Percentiles rank a stretch among this genome's conserved stretches.
phyloP scores from a whole-genome alignment of 2,329 filamentous ascomycete species.

The Alternaria tenuissima region DNA sequence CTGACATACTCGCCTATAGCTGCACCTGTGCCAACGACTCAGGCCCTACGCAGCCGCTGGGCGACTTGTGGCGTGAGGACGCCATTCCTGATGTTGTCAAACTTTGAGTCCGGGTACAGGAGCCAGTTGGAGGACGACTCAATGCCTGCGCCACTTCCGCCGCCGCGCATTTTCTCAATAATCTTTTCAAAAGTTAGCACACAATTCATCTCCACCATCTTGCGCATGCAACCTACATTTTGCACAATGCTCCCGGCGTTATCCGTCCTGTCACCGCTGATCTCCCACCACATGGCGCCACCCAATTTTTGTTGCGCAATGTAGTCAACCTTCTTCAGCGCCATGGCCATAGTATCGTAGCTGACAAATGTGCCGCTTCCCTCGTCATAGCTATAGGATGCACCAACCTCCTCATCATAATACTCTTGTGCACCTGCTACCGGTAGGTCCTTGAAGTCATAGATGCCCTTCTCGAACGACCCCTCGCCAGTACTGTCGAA shows the following conservation, averaged over 20 bases:
- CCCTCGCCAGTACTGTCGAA: slow-evolving; percentile 80
- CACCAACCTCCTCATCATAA: slow-evolving; percentile 69
- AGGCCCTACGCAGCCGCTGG: not conserved
- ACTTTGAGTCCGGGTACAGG: slow-evolving; percentile 61
- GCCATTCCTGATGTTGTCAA: slow-evolving; percentile 58
- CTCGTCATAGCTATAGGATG: slow-evolving; percentile 80
- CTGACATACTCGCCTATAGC: slow-evolving; percentile 1
- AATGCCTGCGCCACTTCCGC: slow-evolving; percentile 52
- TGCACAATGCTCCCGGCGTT: slow-evolving; percentile 68
- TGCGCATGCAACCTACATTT: slow-evolving; percentile 37
- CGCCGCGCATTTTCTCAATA: slow-evolving; percentile 46
- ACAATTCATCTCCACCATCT: not conserved
- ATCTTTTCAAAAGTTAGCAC: slow-evolving; percentile 34
- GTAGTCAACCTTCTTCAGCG: slow-evolving; percentile 74
- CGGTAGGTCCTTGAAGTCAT: slow-evolving; percentile 89
- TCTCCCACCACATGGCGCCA: slow-evolving; percentile 98
- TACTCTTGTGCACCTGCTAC: slow-evolving; percentile 70
- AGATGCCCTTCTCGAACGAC: slow-evolving; percentile 78
- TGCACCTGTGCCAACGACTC: not conserved
- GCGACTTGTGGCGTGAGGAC: slow-evolving; percentile 43
- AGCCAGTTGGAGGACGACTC: slow-evolving; percentile 58
- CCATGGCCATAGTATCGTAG: slow-evolving; percentile 75
- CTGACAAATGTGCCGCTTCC: slow-evolving; percentile 72
- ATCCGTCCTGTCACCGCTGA: slow-evolving; percentile 75
- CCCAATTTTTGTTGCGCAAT: slow-evolving; percentile 73